phyloP scores from a whole-genome alignment of 2,329 filamentous ascomycete species.

The Alternaria sp. region DNA sequence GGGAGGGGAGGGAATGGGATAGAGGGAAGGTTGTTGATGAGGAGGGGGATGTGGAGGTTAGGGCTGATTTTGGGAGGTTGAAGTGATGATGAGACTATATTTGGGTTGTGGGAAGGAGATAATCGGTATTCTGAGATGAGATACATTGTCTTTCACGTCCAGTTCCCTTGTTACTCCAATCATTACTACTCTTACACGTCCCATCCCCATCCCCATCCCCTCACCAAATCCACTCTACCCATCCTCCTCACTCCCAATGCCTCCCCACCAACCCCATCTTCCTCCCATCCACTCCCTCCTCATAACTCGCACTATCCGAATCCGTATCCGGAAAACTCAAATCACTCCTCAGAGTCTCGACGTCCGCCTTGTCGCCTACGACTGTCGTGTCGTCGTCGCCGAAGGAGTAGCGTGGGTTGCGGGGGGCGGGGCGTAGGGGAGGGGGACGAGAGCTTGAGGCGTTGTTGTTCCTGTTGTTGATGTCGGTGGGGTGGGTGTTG shows the following conservation, averaged over 20 bases:
- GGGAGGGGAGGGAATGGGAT: slow-evolving; percentile 73
- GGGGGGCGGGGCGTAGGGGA: background rate
- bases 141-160: background rate
- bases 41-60: slow-evolving; percentile 60
- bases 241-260: background rate
- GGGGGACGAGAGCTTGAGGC: background rate
- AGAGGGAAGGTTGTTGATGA: slow-evolving; percentile 65
- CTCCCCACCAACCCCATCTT: background rate
- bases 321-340: background rate
- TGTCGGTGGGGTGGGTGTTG: background rate
- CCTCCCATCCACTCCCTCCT: background rate
- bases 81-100: slow-evolving; percentile 18
- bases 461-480: background rate
- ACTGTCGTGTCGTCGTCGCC: background rate
- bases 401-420: background rate
- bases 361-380: background rate
- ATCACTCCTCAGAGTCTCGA: background rate
- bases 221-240: background rate
- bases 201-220: background rate
- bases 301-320: background rate
- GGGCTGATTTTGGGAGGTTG: slow-evolving; percentile 56
- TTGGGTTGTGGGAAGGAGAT: accelerated
- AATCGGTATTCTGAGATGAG: background rate
- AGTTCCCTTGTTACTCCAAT: background rate
- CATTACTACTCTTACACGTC: background rate